Conservation (phyloP, 2,329 filamentous ascomycete species). For the Fusarium proliferatum region DNA sequence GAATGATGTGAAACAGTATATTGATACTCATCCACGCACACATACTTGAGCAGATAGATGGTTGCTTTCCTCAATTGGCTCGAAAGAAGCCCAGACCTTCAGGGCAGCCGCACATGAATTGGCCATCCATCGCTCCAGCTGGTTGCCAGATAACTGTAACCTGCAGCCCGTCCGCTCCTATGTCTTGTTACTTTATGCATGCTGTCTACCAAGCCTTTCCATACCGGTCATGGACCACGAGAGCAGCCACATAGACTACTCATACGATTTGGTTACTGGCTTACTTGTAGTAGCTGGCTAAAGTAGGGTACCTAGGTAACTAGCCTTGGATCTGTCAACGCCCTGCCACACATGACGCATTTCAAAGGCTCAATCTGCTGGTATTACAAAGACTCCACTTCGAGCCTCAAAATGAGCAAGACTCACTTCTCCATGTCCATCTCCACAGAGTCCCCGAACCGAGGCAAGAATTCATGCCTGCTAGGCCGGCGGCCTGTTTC, state of each 20-base stretch:
- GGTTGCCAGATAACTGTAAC: constrained; percentile 10
- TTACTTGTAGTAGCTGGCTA: not conserved
- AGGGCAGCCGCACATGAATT: constrained; percentile 1
- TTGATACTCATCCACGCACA: constrained; percentile 8
- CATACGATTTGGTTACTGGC: not conserved
- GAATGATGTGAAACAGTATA: constrained; percentile 1
- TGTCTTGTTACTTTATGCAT: constrained; percentile 22
- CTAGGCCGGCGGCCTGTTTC: not conserved
- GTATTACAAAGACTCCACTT: constrained; percentile 11
- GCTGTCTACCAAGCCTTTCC: constrained; percentile 4
- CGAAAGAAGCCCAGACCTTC: constrained; percentile 31
- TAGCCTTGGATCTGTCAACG: constrained; percentile 10
- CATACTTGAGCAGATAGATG: constrained; percentile 19
- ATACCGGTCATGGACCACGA: not conserved
- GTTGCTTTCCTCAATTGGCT: constrained; percentile 18
- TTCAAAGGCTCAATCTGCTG: not conserved
- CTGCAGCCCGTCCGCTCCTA: constrained; percentile 9
- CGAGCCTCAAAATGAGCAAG: constrained; percentile 15
- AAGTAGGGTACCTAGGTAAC: not conserved
- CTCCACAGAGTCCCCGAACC: constrained; percentile 25
- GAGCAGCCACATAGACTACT: not conserved
- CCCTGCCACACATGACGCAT: constrained; percentile 6
- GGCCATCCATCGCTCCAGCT: constrained; percentile 3
- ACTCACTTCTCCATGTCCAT: constrained; percentile 5
- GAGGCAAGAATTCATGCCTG: constrained; percentile 23